phyloP scores from a whole-genome alignment of 441 rosid genomes.

The Adansonia madagascariensis region DNA sequence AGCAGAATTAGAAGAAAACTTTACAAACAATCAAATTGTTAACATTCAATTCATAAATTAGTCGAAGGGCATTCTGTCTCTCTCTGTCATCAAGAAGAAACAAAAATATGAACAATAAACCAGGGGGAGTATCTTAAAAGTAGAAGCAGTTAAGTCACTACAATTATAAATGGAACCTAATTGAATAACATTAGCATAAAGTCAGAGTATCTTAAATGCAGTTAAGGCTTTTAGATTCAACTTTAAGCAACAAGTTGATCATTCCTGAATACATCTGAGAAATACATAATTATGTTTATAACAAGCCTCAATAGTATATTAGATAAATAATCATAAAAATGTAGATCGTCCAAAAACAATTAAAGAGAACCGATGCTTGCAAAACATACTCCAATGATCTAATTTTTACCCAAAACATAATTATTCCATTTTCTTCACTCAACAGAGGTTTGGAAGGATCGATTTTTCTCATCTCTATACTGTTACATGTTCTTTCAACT shows the following conservation, averaged over 20 bases:
- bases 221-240: not conserved
- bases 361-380: not conserved
- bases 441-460: not conserved
- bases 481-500: not conserved
- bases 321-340: slow-evolving; percentile 3
- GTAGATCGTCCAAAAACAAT: not conserved
- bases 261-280: not conserved
- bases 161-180: not conserved
- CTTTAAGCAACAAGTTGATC: not conserved
- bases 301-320: not conserved
- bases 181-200: not conserved
- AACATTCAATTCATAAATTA: not conserved
- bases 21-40: not conserved
- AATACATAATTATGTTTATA: not conserved
- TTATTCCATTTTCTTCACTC: slow-evolving; percentile 11
- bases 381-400: not conserved
- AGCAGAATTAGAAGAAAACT: not conserved
- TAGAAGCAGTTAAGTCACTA: not conserved
- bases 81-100: not conserved
- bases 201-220: too few relatives aligned
- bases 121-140: not conserved
- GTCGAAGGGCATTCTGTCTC: not conserved
- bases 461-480: not conserved
- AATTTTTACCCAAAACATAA: not conserved
- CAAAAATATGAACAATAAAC: not conserved